phyloP scores from a whole-genome alignment of 371 early-diverging fungal species.

The Saksenaea oblongispora region DNA sequence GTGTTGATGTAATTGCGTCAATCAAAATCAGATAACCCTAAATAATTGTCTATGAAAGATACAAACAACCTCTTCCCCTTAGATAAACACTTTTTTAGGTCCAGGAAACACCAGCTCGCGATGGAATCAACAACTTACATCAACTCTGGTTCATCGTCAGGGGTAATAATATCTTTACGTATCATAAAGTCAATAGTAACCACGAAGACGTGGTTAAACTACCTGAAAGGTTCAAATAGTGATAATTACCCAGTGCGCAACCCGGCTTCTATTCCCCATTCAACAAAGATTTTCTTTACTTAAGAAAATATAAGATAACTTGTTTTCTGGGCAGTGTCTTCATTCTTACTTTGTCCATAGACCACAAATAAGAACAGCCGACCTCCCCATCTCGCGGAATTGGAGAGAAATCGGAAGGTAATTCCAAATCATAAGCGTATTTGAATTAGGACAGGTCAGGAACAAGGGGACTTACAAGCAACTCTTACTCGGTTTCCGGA shows the following conservation, averaged over 20 bases:
- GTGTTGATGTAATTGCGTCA: too few species aligned
- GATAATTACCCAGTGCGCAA: conserved; percentile 62
- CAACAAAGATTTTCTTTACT: conserved; percentile 55
- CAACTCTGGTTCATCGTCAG: conserved; percentile 82
- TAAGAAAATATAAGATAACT: conserved; percentile 3
- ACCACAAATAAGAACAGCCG: conserved; percentile 76
- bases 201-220: conserved; percentile 6
- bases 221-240: background rate
- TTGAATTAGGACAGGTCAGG: conserved; percentile 20
- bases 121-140: conserved; percentile 67
- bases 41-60: too few species aligned
- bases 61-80: too few species aligned
- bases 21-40: too few species aligned
- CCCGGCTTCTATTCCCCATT: conserved; percentile 86
- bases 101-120: conserved; percentile 71
- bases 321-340: background rate
- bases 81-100: too few species aligned
- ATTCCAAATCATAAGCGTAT: conserved; percentile 82
- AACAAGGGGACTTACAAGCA: background rate
- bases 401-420: conserved; percentile 68
- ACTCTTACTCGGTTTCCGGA: conserved; percentile 70
- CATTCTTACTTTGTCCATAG: conserved; percentile 60
- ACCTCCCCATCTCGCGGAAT: conserved; percentile 89
- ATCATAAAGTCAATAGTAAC: conserved; percentile 87
- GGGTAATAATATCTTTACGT: conserved; percentile 70